Base-by-base conservation (phyloP, 2,329 filamentous ascomycete genomes). In the Pestalotiopsis sp. region DNA sequence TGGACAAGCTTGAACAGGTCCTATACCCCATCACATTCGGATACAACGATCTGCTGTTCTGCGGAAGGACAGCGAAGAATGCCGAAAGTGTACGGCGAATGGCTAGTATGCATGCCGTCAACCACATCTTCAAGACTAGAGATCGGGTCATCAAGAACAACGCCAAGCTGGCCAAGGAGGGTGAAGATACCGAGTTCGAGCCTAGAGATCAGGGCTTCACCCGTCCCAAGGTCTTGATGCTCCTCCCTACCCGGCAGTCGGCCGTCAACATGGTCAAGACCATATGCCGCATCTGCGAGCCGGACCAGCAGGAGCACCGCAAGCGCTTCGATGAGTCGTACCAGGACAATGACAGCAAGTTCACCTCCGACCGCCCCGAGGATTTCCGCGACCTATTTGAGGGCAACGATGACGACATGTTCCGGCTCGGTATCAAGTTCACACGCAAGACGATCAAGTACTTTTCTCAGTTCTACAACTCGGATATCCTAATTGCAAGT, bases 331-430 rank as follows among this genome's bases (percentile, higher is more conserved):
- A 95, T 49, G 95, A 98, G 68, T 89, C 88, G 1, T 99, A 95
- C 80, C 86, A 91, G 6, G 88, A 91, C 36, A 87, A 89, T 52
- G 88, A 92, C 25, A 87, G 90, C 69, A 89, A 88, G 52, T 91
- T 94, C 73, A 89, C 91, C 31, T 84, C 88, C 9, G 90, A 93
- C 76, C 93, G 94, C 76, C 92, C 96, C 0, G 91, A 91, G 3
- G 96, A 98, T 78, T 98, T 97, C 81, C 86, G 88, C 27, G 93
- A 97, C 68, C 86, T 98, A 0, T 99, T 99, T 76, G 91, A 91
- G 70, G 96, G 96, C 69, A 98, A 98, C 77, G 94, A 97, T 78
- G 96, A 98, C 78, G 96, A 99, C 81, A 96, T 97, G 88, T 99
- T 98, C 82, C 90, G 95, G 3, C 84, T 98, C 2, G 96, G 95